phyloP scores from a whole-genome alignment of 768 basidiomycete species.

The Tulasnella sp. region DNA sequence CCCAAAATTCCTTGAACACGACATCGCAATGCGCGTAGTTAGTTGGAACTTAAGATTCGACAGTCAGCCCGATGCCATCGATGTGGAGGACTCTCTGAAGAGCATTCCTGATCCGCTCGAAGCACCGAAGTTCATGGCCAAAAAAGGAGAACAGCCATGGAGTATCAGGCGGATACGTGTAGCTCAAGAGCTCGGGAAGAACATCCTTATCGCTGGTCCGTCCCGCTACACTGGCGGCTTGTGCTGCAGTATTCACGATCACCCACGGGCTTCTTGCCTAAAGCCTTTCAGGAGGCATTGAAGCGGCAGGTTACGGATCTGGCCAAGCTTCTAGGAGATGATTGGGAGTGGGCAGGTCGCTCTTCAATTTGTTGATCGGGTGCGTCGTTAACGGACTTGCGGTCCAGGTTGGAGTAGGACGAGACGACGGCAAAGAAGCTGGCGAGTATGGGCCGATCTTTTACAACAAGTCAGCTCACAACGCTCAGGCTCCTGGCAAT shows the following conservation, averaged over 20 bases:
- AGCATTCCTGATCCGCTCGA: conserved; percentile 51
- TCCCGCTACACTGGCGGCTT: not conserved
- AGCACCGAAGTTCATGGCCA: conserved; percentile 41
- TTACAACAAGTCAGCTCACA: conserved; percentile 51
- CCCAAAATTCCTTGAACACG: not conserved
- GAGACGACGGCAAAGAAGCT: conserved; percentile 58
- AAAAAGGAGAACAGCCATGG: conserved; percentile 56
- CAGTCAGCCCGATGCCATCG: conserved; percentile 54
- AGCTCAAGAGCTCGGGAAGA: conserved; percentile 43
- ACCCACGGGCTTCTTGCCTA: not conserved
- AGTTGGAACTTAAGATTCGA: conserved; percentile 57
- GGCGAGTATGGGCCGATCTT: conserved; percentile 70
- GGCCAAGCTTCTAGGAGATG: conserved; percentile 55
- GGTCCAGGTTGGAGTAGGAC: conserved; percentile 59
- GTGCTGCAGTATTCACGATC: not conserved
- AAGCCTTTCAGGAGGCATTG: conserved; percentile 49
- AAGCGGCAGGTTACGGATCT: conserved; percentile 62
- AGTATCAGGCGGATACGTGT: conserved; percentile 55
- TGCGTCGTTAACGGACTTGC: not conserved
- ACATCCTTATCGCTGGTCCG: not conserved
- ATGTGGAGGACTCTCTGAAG: conserved; percentile 53
- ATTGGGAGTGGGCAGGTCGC: conserved; percentile 56
- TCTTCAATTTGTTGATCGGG: not conserved
- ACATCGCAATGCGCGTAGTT: conserved; percentile 21
- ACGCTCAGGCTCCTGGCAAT: not conserved